A percentile compares a stretch with the other conserved stretches of the same genome.
These are phyloP conservation scores for Sphagnum magellanicum DNA, from an alignment of 228 moss, liverwort and hornwort species.

Conservation along the genomic window DNA sequence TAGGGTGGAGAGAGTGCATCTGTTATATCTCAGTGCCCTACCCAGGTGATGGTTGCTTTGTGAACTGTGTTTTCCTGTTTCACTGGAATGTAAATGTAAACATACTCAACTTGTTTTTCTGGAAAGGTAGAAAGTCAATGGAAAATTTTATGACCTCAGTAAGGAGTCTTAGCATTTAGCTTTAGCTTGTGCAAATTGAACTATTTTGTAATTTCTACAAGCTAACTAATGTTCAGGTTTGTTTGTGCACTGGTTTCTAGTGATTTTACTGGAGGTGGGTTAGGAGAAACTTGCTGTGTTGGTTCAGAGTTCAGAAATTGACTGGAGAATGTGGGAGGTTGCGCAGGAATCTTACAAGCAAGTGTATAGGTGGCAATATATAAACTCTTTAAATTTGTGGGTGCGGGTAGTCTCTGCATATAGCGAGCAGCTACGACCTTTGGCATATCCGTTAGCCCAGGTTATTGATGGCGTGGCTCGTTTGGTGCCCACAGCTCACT, in stretches of 20 bases:
- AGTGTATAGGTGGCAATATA: slow-evolving; percentile 96
- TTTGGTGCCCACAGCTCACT: slow-evolving; percentile 73
- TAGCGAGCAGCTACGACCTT: slow-evolving; percentile 59
- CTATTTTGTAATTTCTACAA: too few relatives aligned
- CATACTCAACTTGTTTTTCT: not conserved
- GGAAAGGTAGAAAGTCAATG: not conserved
- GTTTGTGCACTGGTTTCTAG: not conserved
- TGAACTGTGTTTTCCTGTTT: too few relatives aligned
- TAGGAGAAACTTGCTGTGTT: too few relatives aligned
- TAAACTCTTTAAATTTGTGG: slow-evolving; percentile 89
- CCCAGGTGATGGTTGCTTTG: too few relatives aligned
- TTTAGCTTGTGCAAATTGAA: too few relatives aligned
- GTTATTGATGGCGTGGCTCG: slow-evolving; percentile 82
- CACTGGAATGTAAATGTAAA: not conserved
- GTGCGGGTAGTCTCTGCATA: slow-evolving; percentile 72
- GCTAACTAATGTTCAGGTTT: not conserved
- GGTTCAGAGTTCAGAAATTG: not conserved
- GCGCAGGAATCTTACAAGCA: slow-evolving; percentile 81
- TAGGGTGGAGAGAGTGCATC: too few relatives aligned
- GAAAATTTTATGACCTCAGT: too few relatives aligned
- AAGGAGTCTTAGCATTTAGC: too few relatives aligned
- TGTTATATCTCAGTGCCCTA: too few relatives aligned
- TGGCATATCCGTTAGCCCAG: slow-evolving; percentile 86
- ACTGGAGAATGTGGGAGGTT: not conserved
- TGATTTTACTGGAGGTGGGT: not conserved